Evolutionary conservation across 495 filamentous ascomycete species (phyloP).

Genomic region (Aspergillus cristatus): DNA sequence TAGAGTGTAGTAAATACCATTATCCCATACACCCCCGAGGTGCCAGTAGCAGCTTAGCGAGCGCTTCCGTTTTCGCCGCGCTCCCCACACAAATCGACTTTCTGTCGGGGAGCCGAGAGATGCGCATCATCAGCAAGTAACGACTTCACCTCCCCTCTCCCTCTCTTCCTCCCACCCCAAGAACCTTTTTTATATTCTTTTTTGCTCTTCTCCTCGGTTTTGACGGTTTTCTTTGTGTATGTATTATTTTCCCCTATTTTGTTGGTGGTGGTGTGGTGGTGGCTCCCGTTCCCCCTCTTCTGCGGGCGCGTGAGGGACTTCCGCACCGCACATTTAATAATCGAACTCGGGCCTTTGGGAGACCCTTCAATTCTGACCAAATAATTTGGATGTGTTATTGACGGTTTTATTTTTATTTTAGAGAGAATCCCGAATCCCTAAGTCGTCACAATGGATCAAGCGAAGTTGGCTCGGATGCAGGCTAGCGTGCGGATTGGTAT

Average conservation of each 20-base stretch:
- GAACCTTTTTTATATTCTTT: background rate
- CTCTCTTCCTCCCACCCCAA: background rate
- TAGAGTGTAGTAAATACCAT: background rate
- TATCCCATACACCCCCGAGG: background rate
- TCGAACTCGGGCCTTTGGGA: background rate
- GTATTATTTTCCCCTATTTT: no score
- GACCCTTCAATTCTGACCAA: background rate
- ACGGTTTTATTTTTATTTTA: constrained; percentile 8
- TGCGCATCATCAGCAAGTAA: constrained; percentile 1
- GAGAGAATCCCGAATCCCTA: constrained; percentile 6
- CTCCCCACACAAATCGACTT: constrained; percentile 8
- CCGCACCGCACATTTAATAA: background rate
- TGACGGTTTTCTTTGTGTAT: background rate
- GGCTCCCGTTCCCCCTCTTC: background rate
- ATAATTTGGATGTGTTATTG: background rate
- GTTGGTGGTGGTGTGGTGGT: background rate
- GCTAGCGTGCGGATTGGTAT: constrained; percentile 48
- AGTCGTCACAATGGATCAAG: constrained; percentile 44
- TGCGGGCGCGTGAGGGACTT: no score
- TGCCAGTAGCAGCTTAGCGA: background rate
- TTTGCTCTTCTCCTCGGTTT: background rate
- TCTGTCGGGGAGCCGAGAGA: background rate
- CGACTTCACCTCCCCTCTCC: background rate
- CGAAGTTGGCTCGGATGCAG: constrained; percentile 50
- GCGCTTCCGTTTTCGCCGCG: constrained; percentile 3